Evolutionary conservation across 495 filamentous ascomycete genomes (phyloP), one percentile per base, ranked within the genome.

Genomic region (Hypoxylon trugodes): DNA sequence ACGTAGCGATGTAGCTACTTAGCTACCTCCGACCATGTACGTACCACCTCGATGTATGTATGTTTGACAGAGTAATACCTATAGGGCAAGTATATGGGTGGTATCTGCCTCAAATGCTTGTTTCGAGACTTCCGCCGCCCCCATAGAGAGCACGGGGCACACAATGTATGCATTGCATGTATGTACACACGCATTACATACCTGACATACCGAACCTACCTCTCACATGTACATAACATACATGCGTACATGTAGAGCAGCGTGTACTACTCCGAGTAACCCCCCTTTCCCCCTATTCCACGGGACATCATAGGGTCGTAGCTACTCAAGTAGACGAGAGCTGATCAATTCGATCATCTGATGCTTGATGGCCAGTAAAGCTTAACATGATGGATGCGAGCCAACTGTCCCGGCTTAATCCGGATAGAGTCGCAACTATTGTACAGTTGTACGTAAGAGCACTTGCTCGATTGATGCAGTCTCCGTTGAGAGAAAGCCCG

Each of bases 281-380:
- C 40, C 55, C 36, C 55, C 46, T 32, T 47, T 41, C 42, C 50
- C 21, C 52, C 43, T 49, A 55, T 60, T 32, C 42, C 57, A 16
- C 33, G 38, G 57, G 22, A 42, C 50, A 54, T 56, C 56, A 55
- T 58, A 61, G 38, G 57, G 57, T 61, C 48, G 63, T 66, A 66
- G 42, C 64, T 61, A 55, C 51, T 40, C 47, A 22, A 66, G 51
- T 26, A 61, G 57, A 66, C 40, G 47, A 61, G 64, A 66, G 64
- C 64, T 53, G 64, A 66, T 66, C 64, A 66, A 48, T 58, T 61
- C 61, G 57, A 66, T 66, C 64, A 66, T 61, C 64, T 66, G 64
- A 61, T 66, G 22, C 51, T 49, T 28, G 13, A 48, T 38, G 52
- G 58, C 64, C 64, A 66, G 64, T 66, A 56, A 66, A 57, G 56